A percentile compares a stretch with the other conserved stretches of the same genome.
These are phyloP conservation scores for Pythium coloratum DNA, from an alignment of 352 stramenopile species.

Conservation along the genomic window DNA sequence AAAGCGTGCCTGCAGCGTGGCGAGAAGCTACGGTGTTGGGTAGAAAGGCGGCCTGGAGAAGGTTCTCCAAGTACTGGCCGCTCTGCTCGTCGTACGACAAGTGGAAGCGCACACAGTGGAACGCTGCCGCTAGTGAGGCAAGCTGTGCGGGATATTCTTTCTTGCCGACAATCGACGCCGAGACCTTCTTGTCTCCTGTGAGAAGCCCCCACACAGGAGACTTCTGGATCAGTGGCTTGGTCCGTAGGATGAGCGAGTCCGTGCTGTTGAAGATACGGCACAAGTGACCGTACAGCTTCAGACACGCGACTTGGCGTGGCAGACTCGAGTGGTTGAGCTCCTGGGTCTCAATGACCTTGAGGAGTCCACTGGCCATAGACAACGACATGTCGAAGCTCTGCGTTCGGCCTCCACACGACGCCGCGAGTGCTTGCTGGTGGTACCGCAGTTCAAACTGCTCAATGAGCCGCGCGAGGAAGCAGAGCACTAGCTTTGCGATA, in stretches of 20 bases:
- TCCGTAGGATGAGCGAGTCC: constrained; percentile 43
- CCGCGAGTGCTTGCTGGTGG: constrained; percentile 23
- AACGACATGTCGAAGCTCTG: constrained; percentile 52
- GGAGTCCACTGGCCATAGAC: constrained; percentile 41
- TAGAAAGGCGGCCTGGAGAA: constrained; percentile 58
- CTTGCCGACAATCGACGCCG: constrained; percentile 35
- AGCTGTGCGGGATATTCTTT: constrained; percentile 60
- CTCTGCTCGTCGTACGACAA: constrained; percentile 30
- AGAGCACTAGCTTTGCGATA: constrained; percentile 60
- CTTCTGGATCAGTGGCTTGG: constrained; percentile 48
- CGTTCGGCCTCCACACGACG: constrained; percentile 25
- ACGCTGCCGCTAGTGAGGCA: constrained; percentile 44
- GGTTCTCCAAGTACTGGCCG: constrained; percentile 41
- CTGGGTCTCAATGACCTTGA: constrained; percentile 49
- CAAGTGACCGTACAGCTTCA: constrained; percentile 66
- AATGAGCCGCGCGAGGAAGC: constrained; percentile 56
- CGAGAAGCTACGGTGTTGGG: constrained; percentile 46
- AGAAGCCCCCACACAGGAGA: constrained; percentile 49
- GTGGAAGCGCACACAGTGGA: constrained; percentile 66
- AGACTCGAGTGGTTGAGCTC: constrained; percentile 51
- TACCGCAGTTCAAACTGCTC: constrained; percentile 62
- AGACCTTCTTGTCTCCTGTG: constrained; percentile 51
- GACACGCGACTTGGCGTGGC: constrained; percentile 46
- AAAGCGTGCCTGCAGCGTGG: constrained; percentile 57
- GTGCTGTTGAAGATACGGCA: constrained; percentile 48